Evolutionary conservation across 2,329 filamentous ascomycete genomes (phyloP).

Genomic region (Botryotinia calthae): DNA sequence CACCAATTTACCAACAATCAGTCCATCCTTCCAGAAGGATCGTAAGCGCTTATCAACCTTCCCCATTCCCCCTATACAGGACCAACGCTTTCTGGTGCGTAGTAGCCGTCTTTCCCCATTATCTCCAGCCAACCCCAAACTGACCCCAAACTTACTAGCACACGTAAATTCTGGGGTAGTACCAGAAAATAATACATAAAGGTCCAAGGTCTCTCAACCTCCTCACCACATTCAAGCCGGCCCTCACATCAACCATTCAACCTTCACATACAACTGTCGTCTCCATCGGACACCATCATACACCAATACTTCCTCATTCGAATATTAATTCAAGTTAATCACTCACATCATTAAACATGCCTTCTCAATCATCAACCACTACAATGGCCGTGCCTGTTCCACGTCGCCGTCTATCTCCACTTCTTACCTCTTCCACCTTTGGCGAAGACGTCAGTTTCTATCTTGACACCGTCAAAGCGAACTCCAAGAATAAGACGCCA

Average conservation of each 20-base stretch:
- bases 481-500: conserved; percentile 32
- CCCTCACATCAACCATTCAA: conserved; percentile 10
- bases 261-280: conserved; percentile 6
- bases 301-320: conserved; percentile 9
- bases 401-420: conserved; percentile 52
- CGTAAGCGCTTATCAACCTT: conserved; percentile 17
- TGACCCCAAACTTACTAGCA: conserved; percentile 12
- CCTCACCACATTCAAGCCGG: background rate
- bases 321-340: background rate
- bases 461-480: conserved; percentile 33
- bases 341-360: conserved; percentile 25
- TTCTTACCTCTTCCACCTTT: conserved; percentile 31
- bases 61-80: conserved; percentile 9
- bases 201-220: conserved; percentile 16
- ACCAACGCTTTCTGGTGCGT: conserved; percentile 16
- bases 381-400: conserved; percentile 37
- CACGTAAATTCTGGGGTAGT: conserved; percentile 8
- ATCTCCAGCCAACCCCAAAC: conserved; percentile 9
- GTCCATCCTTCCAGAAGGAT: conserved; percentile 20
- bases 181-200: conserved; percentile 20
- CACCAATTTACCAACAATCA: conserved; percentile 3
- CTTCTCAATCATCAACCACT: conserved; percentile 35
- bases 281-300: conserved; percentile 14
- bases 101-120: conserved; percentile 8
- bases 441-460: conserved; percentile 34